Conservation (phyloP, 148 eudicot species). For the Silene latifolia region DNA sequence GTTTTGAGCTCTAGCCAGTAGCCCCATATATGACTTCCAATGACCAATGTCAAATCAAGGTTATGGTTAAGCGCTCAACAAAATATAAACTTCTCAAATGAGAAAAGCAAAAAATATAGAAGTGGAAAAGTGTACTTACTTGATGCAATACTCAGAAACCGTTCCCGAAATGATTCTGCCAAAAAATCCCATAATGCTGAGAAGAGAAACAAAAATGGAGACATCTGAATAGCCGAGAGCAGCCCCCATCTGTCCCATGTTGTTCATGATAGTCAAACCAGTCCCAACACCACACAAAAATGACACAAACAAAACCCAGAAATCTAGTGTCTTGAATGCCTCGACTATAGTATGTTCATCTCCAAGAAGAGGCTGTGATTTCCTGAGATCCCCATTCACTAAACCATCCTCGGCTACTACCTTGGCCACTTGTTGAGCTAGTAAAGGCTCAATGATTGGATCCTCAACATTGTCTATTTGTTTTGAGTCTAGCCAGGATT, state of each 20-base stretch:
- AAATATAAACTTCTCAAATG: background rate
- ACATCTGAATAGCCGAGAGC: constrained; percentile 86
- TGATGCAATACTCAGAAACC: constrained; percentile 78
- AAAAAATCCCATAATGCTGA: constrained; percentile 86
- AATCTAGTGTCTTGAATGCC: constrained; percentile 65
- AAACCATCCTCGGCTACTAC: constrained; percentile 17
- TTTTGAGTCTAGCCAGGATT: constrained; percentile 21
- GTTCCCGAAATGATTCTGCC: constrained; percentile 84
- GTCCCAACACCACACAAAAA: constrained; percentile 92
- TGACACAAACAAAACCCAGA: constrained; percentile 82
- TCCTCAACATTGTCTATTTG: constrained; percentile 38
- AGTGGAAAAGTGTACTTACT: constrained; percentile 44
- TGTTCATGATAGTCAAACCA: constrained; percentile 87
- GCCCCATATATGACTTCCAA: too few species aligned
- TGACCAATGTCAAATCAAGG: background rate
- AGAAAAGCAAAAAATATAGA: background rate
- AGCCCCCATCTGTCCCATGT: constrained; percentile 93
- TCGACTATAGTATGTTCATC: constrained; percentile 85
- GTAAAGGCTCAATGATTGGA: constrained; percentile 33
- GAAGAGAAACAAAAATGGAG: constrained; percentile 80
- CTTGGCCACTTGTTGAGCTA: constrained; percentile 24
- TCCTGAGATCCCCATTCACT: constrained; percentile 23
- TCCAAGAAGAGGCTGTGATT: constrained; percentile 52
- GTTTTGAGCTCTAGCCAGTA: too few species aligned
- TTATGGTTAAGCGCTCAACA: too few species aligned